A percentile compares a stretch with the other conserved stretches of the same genome.
Conservation (phyloP, 768 basidiomycete genomes). For the Pulveroboletus sp. region DNA sequence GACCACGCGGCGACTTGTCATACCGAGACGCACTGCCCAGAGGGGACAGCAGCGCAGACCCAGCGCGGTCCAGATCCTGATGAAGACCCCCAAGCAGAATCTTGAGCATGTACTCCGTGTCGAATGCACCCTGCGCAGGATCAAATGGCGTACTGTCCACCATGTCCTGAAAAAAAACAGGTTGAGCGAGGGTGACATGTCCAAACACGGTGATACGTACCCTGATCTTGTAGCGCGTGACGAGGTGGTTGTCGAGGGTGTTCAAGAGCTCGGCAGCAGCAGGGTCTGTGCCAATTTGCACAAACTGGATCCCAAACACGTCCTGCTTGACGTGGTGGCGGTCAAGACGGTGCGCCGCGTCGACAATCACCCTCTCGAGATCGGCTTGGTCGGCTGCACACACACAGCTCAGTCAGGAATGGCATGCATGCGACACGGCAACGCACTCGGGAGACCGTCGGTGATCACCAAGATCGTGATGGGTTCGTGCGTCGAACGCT, state of each 20-base stretch:
- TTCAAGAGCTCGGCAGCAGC: constrained; percentile 39
- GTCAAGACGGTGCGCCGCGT: constrained; percentile 39
- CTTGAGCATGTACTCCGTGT: constrained; percentile 36
- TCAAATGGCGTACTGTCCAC: constrained; percentile 45
- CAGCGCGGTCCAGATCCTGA: constrained; percentile 16
- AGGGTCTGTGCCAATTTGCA: constrained; percentile 42
- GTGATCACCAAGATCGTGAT: constrained; percentile 38
- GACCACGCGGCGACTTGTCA: constrained; percentile 13
- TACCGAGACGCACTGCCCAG: background rate
- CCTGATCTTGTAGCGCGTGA: constrained; percentile 29
- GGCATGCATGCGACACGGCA: background rate
- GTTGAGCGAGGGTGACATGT: background rate
- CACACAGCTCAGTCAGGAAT: background rate
- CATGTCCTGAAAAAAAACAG: constrained; percentile 38
- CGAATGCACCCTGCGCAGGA: constrained; percentile 26
- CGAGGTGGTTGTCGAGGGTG: constrained; percentile 39
- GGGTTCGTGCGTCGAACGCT: constrained; percentile 31
- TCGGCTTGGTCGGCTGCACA: constrained; percentile 27
- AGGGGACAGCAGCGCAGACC: constrained; percentile 11
- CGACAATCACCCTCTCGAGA: constrained; percentile 31
- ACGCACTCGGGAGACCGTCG: constrained; percentile 39
- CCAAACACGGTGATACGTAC: constrained; percentile 6
- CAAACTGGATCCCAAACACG: constrained; percentile 46
- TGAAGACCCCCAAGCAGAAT: constrained; percentile 29
- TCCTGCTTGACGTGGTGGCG: constrained; percentile 30